These are phyloP conservation scores for Adansonia rubrostipa DNA, from an alignment of 441 rosid genomes.

Conservation along the genomic window DNA sequence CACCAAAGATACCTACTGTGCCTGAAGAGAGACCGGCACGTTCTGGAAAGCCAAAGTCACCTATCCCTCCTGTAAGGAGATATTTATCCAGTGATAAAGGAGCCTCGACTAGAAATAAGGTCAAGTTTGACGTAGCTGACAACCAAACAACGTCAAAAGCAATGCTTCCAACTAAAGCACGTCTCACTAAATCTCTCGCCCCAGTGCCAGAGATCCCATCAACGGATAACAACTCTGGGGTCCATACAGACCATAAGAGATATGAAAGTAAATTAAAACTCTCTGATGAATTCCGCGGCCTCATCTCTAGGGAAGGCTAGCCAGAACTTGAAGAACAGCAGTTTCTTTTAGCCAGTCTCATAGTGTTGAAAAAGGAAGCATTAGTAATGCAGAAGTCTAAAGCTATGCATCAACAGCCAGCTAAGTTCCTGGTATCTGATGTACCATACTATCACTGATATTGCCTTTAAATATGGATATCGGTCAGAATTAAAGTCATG, in stretches of 20 bases:
- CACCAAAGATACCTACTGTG: slow-evolving; percentile 45
- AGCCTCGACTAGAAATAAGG: slow-evolving; percentile 54
- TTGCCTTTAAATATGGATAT: slow-evolving; percentile 45
- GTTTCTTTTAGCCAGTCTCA: slow-evolving; percentile 59
- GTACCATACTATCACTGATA: slow-evolving; percentile 37
- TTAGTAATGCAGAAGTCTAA: slow-evolving; percentile 62
- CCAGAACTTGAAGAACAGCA: slow-evolving; percentile 77
- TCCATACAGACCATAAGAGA: slow-evolving; percentile 33
- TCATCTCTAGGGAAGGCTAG: slow-evolving; percentile 52
- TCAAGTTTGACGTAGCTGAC: slow-evolving; percentile 57
- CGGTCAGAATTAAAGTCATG: slow-evolving; percentile 9
- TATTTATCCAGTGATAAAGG: slow-evolving; percentile 83
- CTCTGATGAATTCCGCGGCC: slow-evolving; percentile 48
- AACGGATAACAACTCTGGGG: slow-evolving; percentile 47
- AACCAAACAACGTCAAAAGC: slow-evolving; percentile 57
- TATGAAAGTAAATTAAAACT: slow-evolving; percentile 42
- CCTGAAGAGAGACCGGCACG: slow-evolving; percentile 55
- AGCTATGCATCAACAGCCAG: slow-evolving; percentile 58
- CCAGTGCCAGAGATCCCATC: slow-evolving; percentile 50
- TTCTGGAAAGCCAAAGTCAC: slow-evolving; percentile 55
- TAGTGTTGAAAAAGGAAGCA: slow-evolving; percentile 70
- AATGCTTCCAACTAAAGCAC: slow-evolving; percentile 77
- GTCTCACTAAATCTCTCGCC: slow-evolving; percentile 56
- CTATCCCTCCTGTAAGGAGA: slow-evolving; percentile 71
- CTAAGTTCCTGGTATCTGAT: slow-evolving; percentile 54